Percentiles rank a stretch among this genome's conserved stretches.
Evolutionary conservation across 31 red algal genomes (phyloP).

Genomic region (Porphyra umbilicalis): DNA sequence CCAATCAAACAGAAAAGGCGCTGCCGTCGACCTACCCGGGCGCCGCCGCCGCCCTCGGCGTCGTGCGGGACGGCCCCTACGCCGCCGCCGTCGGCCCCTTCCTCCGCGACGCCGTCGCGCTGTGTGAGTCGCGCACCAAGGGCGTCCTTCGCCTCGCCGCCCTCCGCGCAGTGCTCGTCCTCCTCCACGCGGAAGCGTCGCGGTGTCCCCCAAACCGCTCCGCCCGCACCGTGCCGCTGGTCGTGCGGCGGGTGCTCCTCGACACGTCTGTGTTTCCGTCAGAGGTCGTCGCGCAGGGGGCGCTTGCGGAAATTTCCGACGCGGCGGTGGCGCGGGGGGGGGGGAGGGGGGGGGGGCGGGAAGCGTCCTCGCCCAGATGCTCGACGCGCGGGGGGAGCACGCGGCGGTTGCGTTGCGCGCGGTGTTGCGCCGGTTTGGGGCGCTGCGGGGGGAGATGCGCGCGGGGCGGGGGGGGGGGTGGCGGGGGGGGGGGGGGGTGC

Average conservation of each 20-base stretch:
- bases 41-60: neutral
- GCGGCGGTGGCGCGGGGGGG: neutral
- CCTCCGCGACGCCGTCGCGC: neutral
- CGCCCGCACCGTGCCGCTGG: neutral
- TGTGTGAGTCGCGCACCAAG: neutral
- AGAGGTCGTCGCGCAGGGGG: neutral
- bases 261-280: neutral
- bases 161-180: neutral
- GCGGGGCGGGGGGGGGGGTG: neutral
- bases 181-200: neutral
- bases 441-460: neutral
- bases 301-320: neutral
- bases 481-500: neutral
- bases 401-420: neutral
- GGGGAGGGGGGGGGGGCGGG: neutral
- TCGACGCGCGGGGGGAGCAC: neutral
- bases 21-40: neutral
- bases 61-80: neutral
- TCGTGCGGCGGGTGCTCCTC: neutral
- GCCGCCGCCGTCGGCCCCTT: neutral
- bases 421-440: neutral
- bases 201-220: neutral
- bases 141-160: neutral
- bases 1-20: neutral
- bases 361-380: neutral